Percentiles rank a stretch among this genome's conserved stretches.
Conservation (phyloP, 1,284 basidiomycete genomes). For the Boletellus deceptivus region DNA sequence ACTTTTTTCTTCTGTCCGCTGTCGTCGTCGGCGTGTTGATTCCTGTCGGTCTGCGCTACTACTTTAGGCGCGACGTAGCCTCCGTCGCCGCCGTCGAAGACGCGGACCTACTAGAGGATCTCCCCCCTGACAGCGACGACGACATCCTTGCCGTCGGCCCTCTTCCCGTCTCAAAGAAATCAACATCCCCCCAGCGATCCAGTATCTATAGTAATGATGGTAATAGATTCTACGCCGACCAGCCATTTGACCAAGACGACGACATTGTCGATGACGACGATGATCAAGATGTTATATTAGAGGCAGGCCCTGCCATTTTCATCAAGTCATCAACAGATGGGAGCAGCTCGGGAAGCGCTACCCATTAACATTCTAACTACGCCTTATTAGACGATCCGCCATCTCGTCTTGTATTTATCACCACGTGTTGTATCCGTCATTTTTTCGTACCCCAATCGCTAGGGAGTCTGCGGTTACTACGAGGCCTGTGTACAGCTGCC, state of each 20-base stretch:
- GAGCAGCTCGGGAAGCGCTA: conserved; percentile 27
- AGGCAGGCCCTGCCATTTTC: conserved; percentile 59
- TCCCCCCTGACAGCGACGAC: conserved; percentile 42
- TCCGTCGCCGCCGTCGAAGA: conserved; percentile 47
- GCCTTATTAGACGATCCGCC: conserved; percentile 11
- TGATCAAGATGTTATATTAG: conserved; percentile 58
- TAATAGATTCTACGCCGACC: conserved; percentile 38
- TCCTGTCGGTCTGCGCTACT: conserved; percentile 84
- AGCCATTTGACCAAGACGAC: conserved; percentile 37
- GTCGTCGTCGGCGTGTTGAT: conserved; percentile 90
- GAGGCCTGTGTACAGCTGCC: too few species aligned
- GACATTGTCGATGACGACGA: conserved; percentile 35
- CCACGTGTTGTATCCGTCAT: conserved; percentile 17
- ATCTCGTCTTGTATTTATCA: conserved; percentile 19
- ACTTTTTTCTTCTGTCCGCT: conserved; percentile 79
- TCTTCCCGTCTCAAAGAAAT: conserved; percentile 38
- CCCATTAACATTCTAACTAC: conserved; percentile 19
- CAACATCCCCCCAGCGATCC: conserved; percentile 32
- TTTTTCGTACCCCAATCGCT: conserved; percentile 3
- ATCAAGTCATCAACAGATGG: conserved; percentile 37
- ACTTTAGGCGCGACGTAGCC: conserved; percentile 57
- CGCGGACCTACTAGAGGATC: conserved; percentile 23
- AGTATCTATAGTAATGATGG: conserved; percentile 37
- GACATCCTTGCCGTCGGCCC: conserved; percentile 54
- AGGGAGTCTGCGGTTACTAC: background rate